phyloP scores from a whole-genome alignment of 805 yeast species.

The Starmerella bombicola region DNA sequence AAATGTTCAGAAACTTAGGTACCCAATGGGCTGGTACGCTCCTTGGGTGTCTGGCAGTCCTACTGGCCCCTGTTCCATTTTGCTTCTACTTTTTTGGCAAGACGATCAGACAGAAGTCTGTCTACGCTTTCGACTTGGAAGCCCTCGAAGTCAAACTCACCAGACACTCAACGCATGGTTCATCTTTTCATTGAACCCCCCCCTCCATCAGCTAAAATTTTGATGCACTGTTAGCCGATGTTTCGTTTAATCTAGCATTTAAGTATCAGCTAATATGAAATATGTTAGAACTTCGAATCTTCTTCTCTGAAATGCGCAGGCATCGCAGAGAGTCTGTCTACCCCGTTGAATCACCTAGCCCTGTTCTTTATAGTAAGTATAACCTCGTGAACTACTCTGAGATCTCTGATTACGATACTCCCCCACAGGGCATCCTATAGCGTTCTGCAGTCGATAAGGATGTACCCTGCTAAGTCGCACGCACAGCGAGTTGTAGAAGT shows the following conservation, averaged over 20 bases:
- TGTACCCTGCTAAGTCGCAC: constrained; percentile 78
- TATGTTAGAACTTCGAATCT: no score
- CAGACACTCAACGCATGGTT: background rate
- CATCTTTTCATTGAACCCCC: background rate
- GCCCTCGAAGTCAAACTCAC: constrained; percentile 1
- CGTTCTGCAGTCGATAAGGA: constrained; percentile 20
- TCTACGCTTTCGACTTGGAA: constrained; percentile 34
- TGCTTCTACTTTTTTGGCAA: constrained; percentile 49
- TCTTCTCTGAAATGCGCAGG: no score
- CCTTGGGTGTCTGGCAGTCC: constrained; percentile 47
- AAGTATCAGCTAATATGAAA: no score
- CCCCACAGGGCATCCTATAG: background rate
- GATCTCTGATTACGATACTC: background rate
- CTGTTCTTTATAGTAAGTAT: no score
- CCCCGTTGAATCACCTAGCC: no score
- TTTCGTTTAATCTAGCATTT: no score
- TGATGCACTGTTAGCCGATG: no score
- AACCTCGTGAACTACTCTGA: no score
- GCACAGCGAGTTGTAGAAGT: constrained; percentile 32
- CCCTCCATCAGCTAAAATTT: no score
- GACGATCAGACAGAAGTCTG: constrained; percentile 42
- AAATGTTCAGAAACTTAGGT: constrained; percentile 58
- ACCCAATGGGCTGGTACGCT: constrained; percentile 70
- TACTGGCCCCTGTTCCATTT: constrained; percentile 55
- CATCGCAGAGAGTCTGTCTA: no score